These are phyloP conservation scores for Elsinoe ampelina DNA, from an alignment of 2,329 filamentous ascomycete genomes.

Conservation along the genomic window DNA sequence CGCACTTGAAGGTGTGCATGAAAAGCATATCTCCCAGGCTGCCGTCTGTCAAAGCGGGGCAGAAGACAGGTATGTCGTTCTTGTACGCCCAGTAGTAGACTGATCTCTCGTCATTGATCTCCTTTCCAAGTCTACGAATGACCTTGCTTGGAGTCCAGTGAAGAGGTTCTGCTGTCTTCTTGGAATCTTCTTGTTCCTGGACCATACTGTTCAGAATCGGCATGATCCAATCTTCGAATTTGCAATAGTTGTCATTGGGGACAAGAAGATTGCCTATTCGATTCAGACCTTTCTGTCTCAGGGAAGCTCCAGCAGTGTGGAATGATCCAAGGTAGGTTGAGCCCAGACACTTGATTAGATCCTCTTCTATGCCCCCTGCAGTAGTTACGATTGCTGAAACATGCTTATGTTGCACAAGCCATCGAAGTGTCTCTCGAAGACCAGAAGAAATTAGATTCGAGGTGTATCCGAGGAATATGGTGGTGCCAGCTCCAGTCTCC, in stretches of 20 bases:
- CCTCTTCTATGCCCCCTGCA: slow-evolving; percentile 90
- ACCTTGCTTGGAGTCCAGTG: slow-evolving; percentile 94
- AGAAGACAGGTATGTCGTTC: slow-evolving; percentile 95
- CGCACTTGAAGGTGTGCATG: slow-evolving; percentile 91
- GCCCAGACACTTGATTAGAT: slow-evolving; percentile 95
- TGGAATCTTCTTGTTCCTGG: slow-evolving; percentile 78
- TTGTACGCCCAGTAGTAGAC: slow-evolving; percentile 98
- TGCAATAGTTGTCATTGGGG: slow-evolving; percentile 94
- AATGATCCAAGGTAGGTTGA: slow-evolving; percentile 90
- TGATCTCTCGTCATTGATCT: slow-evolving; percentile 85
- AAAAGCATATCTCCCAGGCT: slow-evolving; percentile 97
- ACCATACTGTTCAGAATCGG: slow-evolving; percentile 93
- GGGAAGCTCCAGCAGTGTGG: slow-evolving; percentile 60
- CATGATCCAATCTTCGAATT: slow-evolving; percentile 95
- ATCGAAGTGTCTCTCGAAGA: slow-evolving; percentile 81
- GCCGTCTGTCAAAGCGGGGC: slow-evolving; percentile 88
- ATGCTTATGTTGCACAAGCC: slow-evolving; percentile 85
- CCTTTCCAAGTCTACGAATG: slow-evolving; percentile 78
- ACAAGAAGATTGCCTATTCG: slow-evolving; percentile 93
- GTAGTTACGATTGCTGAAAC: slow-evolving; percentile 91
- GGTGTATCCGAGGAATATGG: slow-evolving; percentile 95
- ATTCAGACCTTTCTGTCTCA: slow-evolving; percentile 82
- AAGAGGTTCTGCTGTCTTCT: slow-evolving; percentile 50
- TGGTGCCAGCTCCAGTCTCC: slow-evolving; percentile 69
- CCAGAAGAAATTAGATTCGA: slow-evolving; percentile 97